Evolutionary conservation across 2,329 filamentous ascomycete species (phyloP), one percentile per base, ranked within the genome.

Genomic region (Aspergillus ochraceus): DNA sequence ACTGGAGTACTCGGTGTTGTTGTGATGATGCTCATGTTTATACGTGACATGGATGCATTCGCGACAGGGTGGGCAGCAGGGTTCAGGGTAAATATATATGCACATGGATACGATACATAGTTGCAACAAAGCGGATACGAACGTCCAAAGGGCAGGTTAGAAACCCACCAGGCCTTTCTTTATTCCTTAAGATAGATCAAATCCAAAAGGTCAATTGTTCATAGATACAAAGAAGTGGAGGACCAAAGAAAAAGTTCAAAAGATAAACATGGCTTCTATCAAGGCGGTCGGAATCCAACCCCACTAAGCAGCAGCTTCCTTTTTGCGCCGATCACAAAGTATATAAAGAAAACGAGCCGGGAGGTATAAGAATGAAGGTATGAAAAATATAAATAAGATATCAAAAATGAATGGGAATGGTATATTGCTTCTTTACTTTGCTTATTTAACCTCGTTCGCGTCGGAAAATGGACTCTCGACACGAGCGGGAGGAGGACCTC

Each of bases 401-500:
- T 26, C 12, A 32, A 45, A 49, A 22, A 46, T 29, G 17, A 46
- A 46, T 29, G 20, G 20, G 17, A 46, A 20, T 46, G 26, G 22
- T 24, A 24, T 42, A 54, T 49, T 14, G 32, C 19, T 42, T 42
- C 14, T 42, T n/a, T n/a, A 42, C 36, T 17, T 42, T 42, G 47
- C 55, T 72, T 58, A 74, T 74, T 74, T 73, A 49, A 80, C 70
- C 66, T 79, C 78, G 63, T 80, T 77, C 19, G 70, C 71, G 60
- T 80, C 78, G 17, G 76, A 78, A 63, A 80, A 80, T 5, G 78
- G 78, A 60, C 77, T 79, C 60, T 71, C 70, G 49, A 70, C 74
- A 59, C 71, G 72, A 42, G 26, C 26, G 26, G 63, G 63, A 47
- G 64, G 70, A 29, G 65, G 69, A 54, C 59, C 68, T 63, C 64